Percentiles rank a stretch among this genome's conserved stretches.
Evolutionary conservation across 2,329 filamentous ascomycete species (phyloP).

Genomic region (Xylaria sp.): DNA sequence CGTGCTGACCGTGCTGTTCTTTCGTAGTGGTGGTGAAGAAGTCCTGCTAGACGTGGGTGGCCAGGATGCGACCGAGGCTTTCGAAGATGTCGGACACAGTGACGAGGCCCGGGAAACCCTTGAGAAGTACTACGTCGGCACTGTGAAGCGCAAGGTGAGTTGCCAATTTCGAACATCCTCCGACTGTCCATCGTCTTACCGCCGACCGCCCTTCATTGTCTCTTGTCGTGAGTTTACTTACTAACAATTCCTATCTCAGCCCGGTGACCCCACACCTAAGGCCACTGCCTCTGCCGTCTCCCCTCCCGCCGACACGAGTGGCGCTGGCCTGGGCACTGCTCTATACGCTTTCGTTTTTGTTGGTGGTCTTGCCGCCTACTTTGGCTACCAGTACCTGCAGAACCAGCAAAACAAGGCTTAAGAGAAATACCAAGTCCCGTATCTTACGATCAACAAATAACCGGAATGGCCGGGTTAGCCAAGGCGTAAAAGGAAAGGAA

Average conservation of each 20-base stretch:
- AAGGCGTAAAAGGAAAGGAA: constrained; percentile 29
- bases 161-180: constrained; percentile 34
- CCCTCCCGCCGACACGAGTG: constrained; percentile 59
- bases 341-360: constrained; percentile 84
- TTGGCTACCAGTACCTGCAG: constrained; percentile 87
- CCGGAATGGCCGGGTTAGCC: constrained; percentile 15
- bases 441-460: constrained; percentile 17
- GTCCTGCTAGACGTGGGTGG: constrained; percentile 95
- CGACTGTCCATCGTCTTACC: not conserved
- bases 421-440: constrained; percentile 5
- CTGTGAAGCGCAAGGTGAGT: constrained; percentile 81
- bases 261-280: constrained; percentile 82
- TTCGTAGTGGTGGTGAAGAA: constrained; percentile 90
- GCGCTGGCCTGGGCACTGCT: constrained; percentile 75
- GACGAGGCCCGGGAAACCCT: constrained; percentile 98
- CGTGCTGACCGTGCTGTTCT: constrained; percentile 42
- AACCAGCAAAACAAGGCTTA: constrained; percentile 55
- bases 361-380: constrained; percentile 80
- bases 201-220: not conserved
- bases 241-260: constrained; percentile 55
- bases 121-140: constrained; percentile 77
- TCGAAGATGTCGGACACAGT: constrained; percentile 98
- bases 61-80: constrained; percentile 96
- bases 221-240: not conserved
- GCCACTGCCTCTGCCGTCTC: constrained; percentile 60